A percentile compares a stretch with the other conserved stretches of the same genome.
phyloP scores from a whole-genome alignment of 176 grass and related monocot species.

The Triticum timopheevii region DNA sequence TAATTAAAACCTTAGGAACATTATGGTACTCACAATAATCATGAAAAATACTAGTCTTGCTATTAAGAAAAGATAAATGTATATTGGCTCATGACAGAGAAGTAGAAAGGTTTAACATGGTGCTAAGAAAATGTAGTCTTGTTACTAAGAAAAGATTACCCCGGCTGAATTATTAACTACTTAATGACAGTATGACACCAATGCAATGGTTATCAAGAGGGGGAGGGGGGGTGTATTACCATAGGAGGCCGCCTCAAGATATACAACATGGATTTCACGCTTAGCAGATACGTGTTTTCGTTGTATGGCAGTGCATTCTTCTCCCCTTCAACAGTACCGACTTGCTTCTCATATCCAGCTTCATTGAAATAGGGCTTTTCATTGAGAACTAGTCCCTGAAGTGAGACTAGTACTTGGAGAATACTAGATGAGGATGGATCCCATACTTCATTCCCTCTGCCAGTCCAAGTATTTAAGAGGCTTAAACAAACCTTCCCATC shows the following conservation, averaged over 20 bases:
- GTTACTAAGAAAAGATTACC: background rate
- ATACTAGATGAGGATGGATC: conserved; percentile 88
- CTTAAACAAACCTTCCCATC: conserved; percentile 98
- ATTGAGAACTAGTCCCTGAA: conserved; percentile 96
- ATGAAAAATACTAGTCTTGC: background rate
- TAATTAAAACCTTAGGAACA: background rate
- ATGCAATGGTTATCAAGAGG: background rate
- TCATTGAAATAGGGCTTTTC: conserved; percentile 97
- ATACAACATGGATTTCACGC: conserved; percentile 93
- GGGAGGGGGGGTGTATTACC: conserved; percentile 47
- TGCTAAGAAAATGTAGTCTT: background rate
- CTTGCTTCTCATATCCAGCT: conserved; percentile 95
- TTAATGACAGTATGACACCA: conserved; percentile 7
- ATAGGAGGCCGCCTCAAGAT: conserved; percentile 84
- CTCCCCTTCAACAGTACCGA: conserved; percentile 92
- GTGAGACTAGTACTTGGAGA: conserved; percentile 91
- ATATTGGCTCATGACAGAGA: conserved; percentile 1
- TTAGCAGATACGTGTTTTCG: conserved; percentile 94
- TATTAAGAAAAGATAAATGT: background rate
- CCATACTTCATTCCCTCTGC: conserved; percentile 95
- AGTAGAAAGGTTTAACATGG: background rate
- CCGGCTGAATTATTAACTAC: background rate
- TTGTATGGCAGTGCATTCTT: conserved; percentile 97
- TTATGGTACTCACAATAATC: background rate
- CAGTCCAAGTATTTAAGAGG: conserved; percentile 90